Conservation (phyloP, 768 basidiomycete species). For the Termitomyces eurrhizus region DNA sequence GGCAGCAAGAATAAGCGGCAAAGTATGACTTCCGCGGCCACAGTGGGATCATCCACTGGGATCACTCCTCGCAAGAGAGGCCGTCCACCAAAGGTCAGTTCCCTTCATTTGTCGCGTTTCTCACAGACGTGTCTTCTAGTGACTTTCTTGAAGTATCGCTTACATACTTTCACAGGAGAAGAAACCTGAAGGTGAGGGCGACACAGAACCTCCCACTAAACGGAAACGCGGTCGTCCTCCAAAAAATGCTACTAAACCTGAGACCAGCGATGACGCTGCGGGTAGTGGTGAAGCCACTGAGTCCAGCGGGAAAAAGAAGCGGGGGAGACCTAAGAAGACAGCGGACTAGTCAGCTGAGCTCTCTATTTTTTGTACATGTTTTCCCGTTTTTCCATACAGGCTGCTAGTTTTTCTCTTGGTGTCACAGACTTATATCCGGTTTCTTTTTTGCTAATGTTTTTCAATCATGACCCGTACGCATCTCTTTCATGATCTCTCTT, state of each 20-base stretch:
- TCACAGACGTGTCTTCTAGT: conserved; percentile 4
- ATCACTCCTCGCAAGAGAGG: conserved; percentile 53
- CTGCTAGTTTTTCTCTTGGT: conserved; percentile 16
- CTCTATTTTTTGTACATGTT: conserved; percentile 16
- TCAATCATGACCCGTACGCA: conserved; percentile 35
- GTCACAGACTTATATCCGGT: conserved; percentile 8
- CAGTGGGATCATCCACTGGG: conserved; percentile 32
- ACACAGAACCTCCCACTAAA: conserved; percentile 53
- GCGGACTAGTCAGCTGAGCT: conserved; percentile 20
- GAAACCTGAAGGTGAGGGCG: conserved; percentile 40
- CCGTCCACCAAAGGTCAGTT: conserved; percentile 60
- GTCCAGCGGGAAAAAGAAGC: conserved; percentile 59
- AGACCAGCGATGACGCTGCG: conserved; percentile 32
- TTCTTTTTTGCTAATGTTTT: conserved; percentile 13
- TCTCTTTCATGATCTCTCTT: conserved; percentile 23
- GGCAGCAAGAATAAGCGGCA: conserved; percentile 75
- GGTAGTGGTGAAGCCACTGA: conserved; percentile 39
- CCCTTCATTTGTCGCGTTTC: conserved; percentile 17
- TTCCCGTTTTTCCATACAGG: conserved; percentile 19
- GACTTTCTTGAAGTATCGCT: conserved; percentile 16
- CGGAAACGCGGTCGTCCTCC: conserved; percentile 74
- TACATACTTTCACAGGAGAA: conserved; percentile 26
- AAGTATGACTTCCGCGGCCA: conserved; percentile 25
- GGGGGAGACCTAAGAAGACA: conserved; percentile 63
- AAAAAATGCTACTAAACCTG: conserved; percentile 58